These are phyloP conservation scores for Sistotremastrum suecicum DNA, from an alignment of 768 basidiomycete species.

Conservation along the genomic window DNA sequence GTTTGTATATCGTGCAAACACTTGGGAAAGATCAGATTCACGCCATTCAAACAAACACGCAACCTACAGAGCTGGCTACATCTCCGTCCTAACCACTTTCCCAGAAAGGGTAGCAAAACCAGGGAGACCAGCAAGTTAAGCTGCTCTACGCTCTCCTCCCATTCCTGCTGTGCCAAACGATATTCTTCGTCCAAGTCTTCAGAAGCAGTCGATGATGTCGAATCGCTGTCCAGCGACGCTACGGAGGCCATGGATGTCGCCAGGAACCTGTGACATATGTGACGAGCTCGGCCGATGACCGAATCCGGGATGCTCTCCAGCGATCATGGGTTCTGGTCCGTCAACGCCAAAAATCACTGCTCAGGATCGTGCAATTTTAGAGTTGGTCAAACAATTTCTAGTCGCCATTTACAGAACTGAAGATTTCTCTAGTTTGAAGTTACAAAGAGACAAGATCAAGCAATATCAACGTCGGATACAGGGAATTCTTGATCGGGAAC, in stretches of 20 bases:
- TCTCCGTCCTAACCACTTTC: conserved; percentile 77
- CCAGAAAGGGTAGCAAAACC: conserved; percentile 73
- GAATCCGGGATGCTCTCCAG: too few species aligned
- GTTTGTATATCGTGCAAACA: too few species aligned
- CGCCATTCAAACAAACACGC: background rate
- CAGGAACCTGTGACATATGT: too few species aligned
- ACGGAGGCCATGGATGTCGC: conserved; percentile 21
- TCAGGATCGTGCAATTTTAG: conserved; percentile 90
- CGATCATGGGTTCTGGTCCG: conserved; percentile 52
- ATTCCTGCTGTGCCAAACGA: conserved; percentile 72
- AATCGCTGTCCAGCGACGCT: conserved; percentile 41
- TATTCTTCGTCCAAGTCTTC: conserved; percentile 58
- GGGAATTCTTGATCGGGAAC: conserved; percentile 71
- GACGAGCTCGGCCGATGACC: too few species aligned
- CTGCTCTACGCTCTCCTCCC: conserved; percentile 83
- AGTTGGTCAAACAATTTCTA: conserved; percentile 39
- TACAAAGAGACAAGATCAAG: conserved; percentile 89
- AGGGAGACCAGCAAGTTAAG: conserved; percentile 68
- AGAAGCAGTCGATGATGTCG: conserved; percentile 30
- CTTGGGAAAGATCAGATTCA: too few species aligned
- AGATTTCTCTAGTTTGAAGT: conserved; percentile 47
- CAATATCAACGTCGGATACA: conserved; percentile 91
- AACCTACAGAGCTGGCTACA: conserved; percentile 77
- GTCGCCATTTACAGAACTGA: conserved; percentile 4
- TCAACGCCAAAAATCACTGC: conserved; percentile 80